Evolutionary conservation across 768 basidiomycete genomes (phyloP), one percentile per base, ranked within the genome.

Genomic region (Lanmaoa rubissima): DNA sequence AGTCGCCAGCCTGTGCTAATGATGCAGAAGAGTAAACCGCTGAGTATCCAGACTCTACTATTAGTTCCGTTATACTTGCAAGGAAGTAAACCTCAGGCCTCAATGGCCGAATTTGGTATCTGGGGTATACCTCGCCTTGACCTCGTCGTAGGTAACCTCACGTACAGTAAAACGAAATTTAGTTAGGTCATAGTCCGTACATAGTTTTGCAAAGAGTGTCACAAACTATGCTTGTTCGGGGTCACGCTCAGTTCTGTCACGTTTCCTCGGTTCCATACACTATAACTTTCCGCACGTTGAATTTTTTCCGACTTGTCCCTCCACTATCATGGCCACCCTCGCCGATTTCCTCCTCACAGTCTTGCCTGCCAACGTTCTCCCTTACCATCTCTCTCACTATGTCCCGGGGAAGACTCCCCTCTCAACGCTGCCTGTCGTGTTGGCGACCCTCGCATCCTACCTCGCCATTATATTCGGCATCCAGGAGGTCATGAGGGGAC

Each of bases 391-490:
- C 48, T 71, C 69, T 48, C 76, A 75, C 47, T 87, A 84, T 78
- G 76, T 83, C 26, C 73, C 70, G 8, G 86, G 85, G 17, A 71
- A 72, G 55, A 83, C 83, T 0, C 88, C 87, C 17, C 56, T 89
- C 39, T 84, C 82, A 41, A 88, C 85, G 4, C 64, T 74, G 45
- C 80, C 84, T 56, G 80, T 81, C 61, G 96, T 98, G 53, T 69
- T 83, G 34, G 75, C 81, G 32, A 76, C 88, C 14, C 82, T 99
- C 60, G 81, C 74, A 32, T 80, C 82, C 54, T 99, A 99, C 79
- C 85, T 99, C 63, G 86, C 82, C 74, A 76, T 88, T 77, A 87
- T 99, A 68, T 98, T 98, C 69, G 84, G 89, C 61, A 82, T 89
- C 36, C 86, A 86, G 69, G 85, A 84, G 62, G 70, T 90, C 65